phyloP scores from a whole-genome alignment of 768 basidiomycete genomes.

The Panaeolus cyanescens region DNA sequence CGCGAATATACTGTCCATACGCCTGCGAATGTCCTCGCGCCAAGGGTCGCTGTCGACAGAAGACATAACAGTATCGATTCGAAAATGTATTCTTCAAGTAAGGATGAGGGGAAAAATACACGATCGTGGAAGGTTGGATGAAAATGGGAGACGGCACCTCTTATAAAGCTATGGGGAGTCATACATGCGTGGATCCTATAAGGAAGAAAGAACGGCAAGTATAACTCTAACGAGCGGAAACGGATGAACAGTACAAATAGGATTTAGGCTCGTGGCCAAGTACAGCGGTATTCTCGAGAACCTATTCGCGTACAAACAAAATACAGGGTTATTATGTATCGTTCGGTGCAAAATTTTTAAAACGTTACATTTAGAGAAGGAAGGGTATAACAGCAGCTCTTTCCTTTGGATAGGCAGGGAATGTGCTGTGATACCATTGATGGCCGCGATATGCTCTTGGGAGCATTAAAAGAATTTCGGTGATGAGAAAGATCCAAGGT shows the following conservation, averaged over 20 bases:
- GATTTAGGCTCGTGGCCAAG: too few species aligned
- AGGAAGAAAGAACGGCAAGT: too few species aligned
- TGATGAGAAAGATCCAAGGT: conserved; percentile 77
- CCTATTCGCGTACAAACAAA: too few species aligned
- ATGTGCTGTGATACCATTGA: conserved; percentile 83
- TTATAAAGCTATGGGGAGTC: too few species aligned
- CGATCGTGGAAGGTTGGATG: too few species aligned
- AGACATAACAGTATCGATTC: background rate
- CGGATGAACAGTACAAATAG: too few species aligned
- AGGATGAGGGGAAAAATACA: background rate
- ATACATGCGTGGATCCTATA: too few species aligned
- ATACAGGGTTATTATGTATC: too few species aligned
- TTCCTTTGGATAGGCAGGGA: conserved; percentile 72
- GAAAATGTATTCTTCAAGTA: background rate
- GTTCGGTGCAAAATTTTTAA: too few species aligned
- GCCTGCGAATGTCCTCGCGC: background rate
- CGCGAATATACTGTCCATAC: background rate
- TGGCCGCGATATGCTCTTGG: conserved; percentile 84
- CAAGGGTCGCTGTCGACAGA: background rate
- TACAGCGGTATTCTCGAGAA: too few species aligned
- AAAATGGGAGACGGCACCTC: too few species aligned
- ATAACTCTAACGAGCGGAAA: too few species aligned
- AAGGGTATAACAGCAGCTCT: conserved; percentile 83
- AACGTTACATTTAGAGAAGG: conserved; percentile 58
- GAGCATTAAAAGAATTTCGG: conserved; percentile 77